Percentiles rank a stretch among this genome's conserved stretches.
These are phyloP conservation scores for Mollisia scopiformis DNA, from an alignment of 2,329 filamentous ascomycete genomes.

Conservation along the genomic window DNA sequence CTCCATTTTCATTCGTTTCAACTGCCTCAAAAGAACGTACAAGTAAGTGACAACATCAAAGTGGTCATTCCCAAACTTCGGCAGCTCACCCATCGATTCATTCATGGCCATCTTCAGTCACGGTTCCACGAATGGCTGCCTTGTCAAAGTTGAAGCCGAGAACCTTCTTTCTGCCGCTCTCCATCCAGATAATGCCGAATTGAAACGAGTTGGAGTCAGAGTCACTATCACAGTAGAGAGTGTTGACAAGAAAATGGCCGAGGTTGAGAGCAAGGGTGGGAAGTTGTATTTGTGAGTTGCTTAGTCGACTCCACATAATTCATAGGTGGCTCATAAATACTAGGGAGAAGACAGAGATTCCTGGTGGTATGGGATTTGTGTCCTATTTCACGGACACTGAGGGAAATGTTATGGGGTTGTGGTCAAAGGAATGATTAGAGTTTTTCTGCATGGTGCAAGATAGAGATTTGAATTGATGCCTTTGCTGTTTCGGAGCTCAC, in stretches of 20 bases:
- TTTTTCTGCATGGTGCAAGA: too few relatives aligned
- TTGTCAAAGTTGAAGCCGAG: constrained; percentile 12
- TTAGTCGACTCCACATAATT: neutral
- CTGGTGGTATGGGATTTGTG: constrained; percentile 17
- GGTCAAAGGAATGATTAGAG: constrained; percentile 10
- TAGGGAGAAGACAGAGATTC: constrained; percentile 10
- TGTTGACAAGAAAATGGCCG: constrained; percentile 18
- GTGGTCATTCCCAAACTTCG: constrained; percentile 9
- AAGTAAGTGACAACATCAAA: neutral
- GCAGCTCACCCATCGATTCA: neutral
- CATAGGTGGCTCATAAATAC: too few relatives aligned
- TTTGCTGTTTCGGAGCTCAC: too few relatives aligned
- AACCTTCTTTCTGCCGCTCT: constrained; percentile 17
- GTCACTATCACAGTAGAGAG: constrained; percentile 22
- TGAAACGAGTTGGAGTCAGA: constrained; percentile 8
- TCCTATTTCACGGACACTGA: constrained; percentile 21
- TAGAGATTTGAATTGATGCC: too few relatives aligned
- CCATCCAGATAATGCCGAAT: constrained; percentile 2
- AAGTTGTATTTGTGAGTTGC: constrained; percentile 12
- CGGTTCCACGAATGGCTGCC: constrained; percentile 9
- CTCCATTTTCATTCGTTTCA: too few relatives aligned
- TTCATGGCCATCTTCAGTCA: constrained; percentile 17
- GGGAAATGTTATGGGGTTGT: constrained; percentile 24
- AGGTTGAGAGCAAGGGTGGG: constrained; percentile 18
- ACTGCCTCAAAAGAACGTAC: too few relatives aligned